Evolutionary conservation across 148 eudicot genomes (phyloP).

Genomic region (Persicaria tinctoria): DNA sequence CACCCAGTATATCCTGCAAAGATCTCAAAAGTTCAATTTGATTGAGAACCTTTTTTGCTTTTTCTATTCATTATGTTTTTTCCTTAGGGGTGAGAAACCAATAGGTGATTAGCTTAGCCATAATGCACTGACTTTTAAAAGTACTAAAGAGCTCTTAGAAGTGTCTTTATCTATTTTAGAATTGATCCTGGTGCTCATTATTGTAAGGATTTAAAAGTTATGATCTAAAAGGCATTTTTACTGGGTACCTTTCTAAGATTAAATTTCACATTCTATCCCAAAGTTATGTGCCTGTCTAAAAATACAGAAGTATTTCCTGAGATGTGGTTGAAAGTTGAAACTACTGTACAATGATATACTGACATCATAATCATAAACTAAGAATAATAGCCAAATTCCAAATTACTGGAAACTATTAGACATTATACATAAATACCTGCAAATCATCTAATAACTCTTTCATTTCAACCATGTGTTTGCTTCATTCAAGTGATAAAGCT

Average conservation of each 20-base stretch:
- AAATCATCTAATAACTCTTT: neutral
- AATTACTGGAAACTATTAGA: neutral
- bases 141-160: neutral
- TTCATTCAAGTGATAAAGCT: neutral
- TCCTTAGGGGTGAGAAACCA: neutral
- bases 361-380: neutral
- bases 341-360: neutral
- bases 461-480: neutral
- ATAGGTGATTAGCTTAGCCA: neutral
- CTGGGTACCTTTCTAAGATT: neutral
- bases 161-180: neutral
- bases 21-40: neutral
- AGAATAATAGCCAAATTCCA: neutral
- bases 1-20: too few relatives aligned
- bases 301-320: neutral
- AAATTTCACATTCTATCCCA: neutral
- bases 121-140: neutral
- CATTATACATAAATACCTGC: neutral
- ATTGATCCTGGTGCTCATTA: neutral
- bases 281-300: neutral
- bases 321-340: conserved; percentile 4
- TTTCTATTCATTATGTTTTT: neutral
- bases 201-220: neutral
- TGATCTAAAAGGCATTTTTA: neutral
- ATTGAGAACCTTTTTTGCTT: neutral